These are phyloP conservation scores for Angophora floribunda DNA, from an alignment of 345 rosid species.

Conservation along the genomic window DNA sequence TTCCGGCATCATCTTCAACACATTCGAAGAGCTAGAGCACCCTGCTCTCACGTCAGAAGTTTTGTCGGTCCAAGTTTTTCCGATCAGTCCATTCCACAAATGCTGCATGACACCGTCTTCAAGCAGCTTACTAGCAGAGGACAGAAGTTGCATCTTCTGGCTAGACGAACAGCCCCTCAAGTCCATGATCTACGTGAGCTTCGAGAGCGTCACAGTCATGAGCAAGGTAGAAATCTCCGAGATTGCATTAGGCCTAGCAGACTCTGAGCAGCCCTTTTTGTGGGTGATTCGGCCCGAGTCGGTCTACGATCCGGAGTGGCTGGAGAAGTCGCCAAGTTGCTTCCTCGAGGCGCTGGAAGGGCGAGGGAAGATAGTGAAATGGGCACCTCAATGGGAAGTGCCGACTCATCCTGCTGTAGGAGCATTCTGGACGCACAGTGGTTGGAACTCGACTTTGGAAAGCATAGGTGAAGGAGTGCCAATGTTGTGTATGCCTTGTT, in stretches of 20 bases:
- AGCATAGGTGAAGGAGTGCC: slow-evolving; percentile 56
- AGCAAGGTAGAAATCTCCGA: slow-evolving; percentile 2
- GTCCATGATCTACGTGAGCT: slow-evolving; percentile 33
- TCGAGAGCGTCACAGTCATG: slow-evolving; percentile 16
- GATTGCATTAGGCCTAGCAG: slow-evolving; percentile 17
- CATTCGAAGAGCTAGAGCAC: slow-evolving; percentile 15
- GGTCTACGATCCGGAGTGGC: background rate
- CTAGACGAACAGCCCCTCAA: slow-evolving; percentile 16
- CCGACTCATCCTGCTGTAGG: slow-evolving; percentile 45
- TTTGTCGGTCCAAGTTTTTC: slow-evolving; percentile 6
- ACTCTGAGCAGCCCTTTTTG: slow-evolving; percentile 7
- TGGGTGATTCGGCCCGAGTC: slow-evolving; percentile 19
- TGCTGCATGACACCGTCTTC: slow-evolving; percentile 4
- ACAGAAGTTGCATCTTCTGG: slow-evolving; percentile 19
- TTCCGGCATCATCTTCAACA: slow-evolving; percentile 18
- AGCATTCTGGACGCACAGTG: slow-evolving; percentile 55
- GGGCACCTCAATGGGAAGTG: slow-evolving; percentile 63
- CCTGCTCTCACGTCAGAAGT: background rate
- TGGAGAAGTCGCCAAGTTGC: background rate
- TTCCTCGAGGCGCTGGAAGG: background rate
- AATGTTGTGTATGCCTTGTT: slow-evolving; percentile 57
- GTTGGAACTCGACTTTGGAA: slow-evolving; percentile 71
- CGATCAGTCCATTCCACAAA: slow-evolving; percentile 29
- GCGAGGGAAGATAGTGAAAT: slow-evolving; percentile 43
- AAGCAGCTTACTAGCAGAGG: slow-evolving; percentile 10